These are phyloP conservation scores for Recurvomyces mirabilis DNA, from an alignment of 495 filamentous ascomycete genomes.

Conservation along the genomic window DNA sequence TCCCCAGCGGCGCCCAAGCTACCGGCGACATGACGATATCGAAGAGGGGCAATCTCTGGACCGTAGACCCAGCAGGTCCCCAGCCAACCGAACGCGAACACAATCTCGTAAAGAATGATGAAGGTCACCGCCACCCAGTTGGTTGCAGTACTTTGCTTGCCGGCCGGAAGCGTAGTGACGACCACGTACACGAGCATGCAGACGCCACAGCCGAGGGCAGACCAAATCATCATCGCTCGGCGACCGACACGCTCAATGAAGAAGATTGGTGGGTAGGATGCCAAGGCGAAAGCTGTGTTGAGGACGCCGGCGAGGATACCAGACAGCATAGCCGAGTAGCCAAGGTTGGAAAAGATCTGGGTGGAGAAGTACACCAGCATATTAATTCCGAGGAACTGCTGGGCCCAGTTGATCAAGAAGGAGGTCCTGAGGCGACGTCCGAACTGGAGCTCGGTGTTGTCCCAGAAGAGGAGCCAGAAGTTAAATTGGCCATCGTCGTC, in stretches of 20 bases:
- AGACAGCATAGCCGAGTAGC: conserved; percentile 1
- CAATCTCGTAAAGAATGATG: conserved; percentile 12
- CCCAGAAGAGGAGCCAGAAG: conserved; percentile 9
- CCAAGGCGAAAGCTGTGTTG: conserved; percentile 9
- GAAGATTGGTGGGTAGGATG: conserved; percentile 10
- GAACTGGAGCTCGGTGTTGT: conserved; percentile 12
- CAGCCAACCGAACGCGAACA: conserved; percentile 1
- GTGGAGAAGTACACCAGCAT: conserved; percentile 10
- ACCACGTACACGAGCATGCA: conserved; percentile 13
- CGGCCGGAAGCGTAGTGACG: conserved; percentile 5
- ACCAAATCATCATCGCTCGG: conserved; percentile 11
- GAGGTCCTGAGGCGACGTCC: conserved; percentile 9
- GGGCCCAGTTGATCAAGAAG: conserved; percentile 14
- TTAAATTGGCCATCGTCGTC: conserved; percentile 1
- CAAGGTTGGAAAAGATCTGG: conserved; percentile 8
- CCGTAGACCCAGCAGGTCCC: conserved; percentile 14
- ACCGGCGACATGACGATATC: conserved; percentile 12
- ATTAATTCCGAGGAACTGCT: conserved; percentile 13
- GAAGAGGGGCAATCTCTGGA: conserved; percentile 9
- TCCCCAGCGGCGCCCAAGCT: conserved; percentile 11
- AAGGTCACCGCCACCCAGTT: conserved; percentile 9
- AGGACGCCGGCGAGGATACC: conserved; percentile 10
- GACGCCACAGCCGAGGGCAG: conserved; percentile 7
- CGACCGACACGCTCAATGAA: conserved; percentile 7
- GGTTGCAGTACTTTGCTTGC: neutral